Percentiles rank a stretch among this genome's conserved stretches.
phyloP scores from a whole-genome alignment of 129 eudicot species.

The Centaurea solstitialis region DNA sequence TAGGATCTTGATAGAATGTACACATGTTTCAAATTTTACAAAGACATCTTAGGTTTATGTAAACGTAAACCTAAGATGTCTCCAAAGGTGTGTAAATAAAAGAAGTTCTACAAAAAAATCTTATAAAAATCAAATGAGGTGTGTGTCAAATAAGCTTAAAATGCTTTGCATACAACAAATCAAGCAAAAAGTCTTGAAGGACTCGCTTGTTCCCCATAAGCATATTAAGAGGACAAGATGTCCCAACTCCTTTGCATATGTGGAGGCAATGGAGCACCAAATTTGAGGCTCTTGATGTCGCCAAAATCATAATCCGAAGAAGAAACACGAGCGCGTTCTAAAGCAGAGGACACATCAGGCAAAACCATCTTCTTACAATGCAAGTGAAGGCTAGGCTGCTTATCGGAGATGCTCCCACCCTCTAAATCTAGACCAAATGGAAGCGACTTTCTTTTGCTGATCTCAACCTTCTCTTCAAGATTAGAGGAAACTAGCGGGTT shows the following conservation, averaged over 20 bases:
- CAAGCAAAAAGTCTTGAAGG: not conserved
- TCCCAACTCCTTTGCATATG: conserved; percentile 99
- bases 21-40: not conserved
- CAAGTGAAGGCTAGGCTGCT: conserved; percentile 78
- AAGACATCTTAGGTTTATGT: no score
- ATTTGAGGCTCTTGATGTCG: conserved; percentile 46
- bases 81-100: not conserved
- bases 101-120: not conserved
- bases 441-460: conserved; percentile 18
- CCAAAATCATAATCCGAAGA: conserved; percentile 45
- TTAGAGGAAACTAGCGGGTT: conserved; percentile 32
- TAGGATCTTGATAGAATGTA: conserved; percentile 1
- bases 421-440: conserved; percentile 62
- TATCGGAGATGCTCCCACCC: conserved; percentile 68
- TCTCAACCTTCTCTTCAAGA: conserved; percentile 19
- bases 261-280: conserved; percentile 77
- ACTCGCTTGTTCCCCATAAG: conserved; percentile 1
- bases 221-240: conserved; percentile 45
- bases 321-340: conserved; percentile 39
- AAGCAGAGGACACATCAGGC: conserved; percentile 65
- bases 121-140: not conserved
- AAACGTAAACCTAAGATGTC: not conserved
- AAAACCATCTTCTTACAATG: conserved; percentile 88
- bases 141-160: conserved; percentile 7
- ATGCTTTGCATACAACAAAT: not conserved